Evolutionary conservation across 2,329 filamentous ascomycete species (phyloP).

Genomic region (Hansfordia pulvinata): DNA sequence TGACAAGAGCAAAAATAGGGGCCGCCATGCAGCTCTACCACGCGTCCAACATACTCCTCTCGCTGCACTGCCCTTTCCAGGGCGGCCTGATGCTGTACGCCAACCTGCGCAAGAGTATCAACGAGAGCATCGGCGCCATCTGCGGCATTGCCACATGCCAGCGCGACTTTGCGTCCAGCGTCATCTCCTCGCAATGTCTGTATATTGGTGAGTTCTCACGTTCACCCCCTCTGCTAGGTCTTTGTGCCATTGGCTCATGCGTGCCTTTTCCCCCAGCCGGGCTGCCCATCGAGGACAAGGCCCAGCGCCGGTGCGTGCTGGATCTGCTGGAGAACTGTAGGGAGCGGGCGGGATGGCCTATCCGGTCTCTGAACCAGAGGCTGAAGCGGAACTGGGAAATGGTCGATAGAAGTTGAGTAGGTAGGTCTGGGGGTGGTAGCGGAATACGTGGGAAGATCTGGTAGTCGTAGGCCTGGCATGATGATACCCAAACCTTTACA

Average conservation of each 20-base stretch:
- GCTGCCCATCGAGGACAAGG: conserved; percentile 22
- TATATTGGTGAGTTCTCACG: conserved; percentile 18
- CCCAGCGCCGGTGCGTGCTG: conserved; percentile 20
- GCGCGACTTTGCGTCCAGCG: conserved; percentile 22
- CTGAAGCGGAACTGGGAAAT: conserved; percentile 15
- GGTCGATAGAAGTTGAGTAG: conserved; percentile 9
- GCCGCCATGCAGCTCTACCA: conserved; percentile 36
- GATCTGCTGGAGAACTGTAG: conserved; percentile 22
- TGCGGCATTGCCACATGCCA: conserved; percentile 33
- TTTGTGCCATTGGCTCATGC: too few species aligned
- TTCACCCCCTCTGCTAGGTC: too few species aligned
- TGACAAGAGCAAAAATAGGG: conserved; percentile 24
- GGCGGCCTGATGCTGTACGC: conserved; percentile 33
- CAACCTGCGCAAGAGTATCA: conserved; percentile 9
- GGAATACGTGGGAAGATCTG: too few species aligned
- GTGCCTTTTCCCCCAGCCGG: too few species aligned
- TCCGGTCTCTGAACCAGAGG: conserved; percentile 14
- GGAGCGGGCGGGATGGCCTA: conserved; percentile 25
- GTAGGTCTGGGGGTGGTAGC: too few species aligned
- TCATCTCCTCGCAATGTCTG: conserved; percentile 28
- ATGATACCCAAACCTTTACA: too few species aligned
- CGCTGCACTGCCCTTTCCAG: conserved; percentile 35
- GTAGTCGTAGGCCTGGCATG: too few species aligned
- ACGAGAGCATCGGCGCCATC: too few species aligned
- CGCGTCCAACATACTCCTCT: conserved; percentile 36